Conservation (phyloP, 2,329 filamentous ascomycete species). For the Trichoderma guizhouense region DNA sequence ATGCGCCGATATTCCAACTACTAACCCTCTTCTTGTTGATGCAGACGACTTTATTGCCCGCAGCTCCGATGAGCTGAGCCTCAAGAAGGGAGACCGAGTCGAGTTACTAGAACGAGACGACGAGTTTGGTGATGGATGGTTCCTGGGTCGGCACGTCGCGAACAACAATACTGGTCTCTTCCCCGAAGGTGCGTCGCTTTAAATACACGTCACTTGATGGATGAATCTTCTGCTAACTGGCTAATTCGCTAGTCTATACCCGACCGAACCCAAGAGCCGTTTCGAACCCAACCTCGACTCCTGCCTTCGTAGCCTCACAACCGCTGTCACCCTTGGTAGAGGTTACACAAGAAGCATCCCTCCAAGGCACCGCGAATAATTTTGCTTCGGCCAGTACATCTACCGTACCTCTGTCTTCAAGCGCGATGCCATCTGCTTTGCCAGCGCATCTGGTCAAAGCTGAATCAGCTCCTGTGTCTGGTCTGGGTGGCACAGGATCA, state of each 20-base stretch:
- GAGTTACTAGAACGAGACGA: constrained; percentile 82
- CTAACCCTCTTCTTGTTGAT: constrained; percentile 8
- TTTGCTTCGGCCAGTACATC: constrained; percentile 23
- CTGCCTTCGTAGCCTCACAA: constrained; percentile 31
- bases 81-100: constrained; percentile 80
- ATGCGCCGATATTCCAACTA: constrained; percentile 18
- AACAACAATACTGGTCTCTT: constrained; percentile 76
- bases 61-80: constrained; percentile 86
- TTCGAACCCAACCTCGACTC: constrained; percentile 42
- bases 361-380: constrained; percentile 22
- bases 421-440: constrained; percentile 36
- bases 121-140: constrained; percentile 87
- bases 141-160: constrained; percentile 68
- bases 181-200: constrained; percentile 64
- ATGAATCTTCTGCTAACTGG: constrained; percentile 27
- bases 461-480: constrained; percentile 29
- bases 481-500: constrained; percentile 29
- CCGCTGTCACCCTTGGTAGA: constrained; percentile 32
- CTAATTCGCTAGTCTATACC: constrained; percentile 50
- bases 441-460: constrained; percentile 44
- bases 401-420: constrained; percentile 34
- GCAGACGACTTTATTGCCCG: constrained; percentile 88
- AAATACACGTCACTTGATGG: constrained; percentile 15
- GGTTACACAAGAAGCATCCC: constrained; percentile 27
- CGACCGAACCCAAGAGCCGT: constrained; percentile 54